Evolutionary conservation across 1,139 yeast species (phyloP), one percentile per base, ranked within the genome.

Genomic region (Lodderomyces parapsilosis): DNA sequence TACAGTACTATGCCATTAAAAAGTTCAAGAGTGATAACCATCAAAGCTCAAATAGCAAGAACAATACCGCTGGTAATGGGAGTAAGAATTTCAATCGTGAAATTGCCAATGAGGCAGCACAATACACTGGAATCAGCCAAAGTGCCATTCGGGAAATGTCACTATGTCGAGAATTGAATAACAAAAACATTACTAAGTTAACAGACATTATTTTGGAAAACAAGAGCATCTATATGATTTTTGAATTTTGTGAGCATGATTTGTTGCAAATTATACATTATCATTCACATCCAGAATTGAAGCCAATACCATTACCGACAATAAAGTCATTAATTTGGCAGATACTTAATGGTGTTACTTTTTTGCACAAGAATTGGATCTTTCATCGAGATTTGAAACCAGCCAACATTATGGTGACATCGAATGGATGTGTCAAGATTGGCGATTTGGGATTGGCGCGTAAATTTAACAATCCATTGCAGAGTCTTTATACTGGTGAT

Each of bases 101-200:
- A 49, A 67, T 71, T 43, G 96, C 96, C 34, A 78, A 78, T 44
- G 97, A 91, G 56, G 81, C 85, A 25, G 66, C 86, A 8, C 93
- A 88, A 60, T 93, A 91, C 59, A 90, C 97, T 0, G 99, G 99
- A 0, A 88, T 93, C 10, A 89, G 97, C 3, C 99, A 93, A 62
- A 84, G 95, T 56, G 99, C 99, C 1, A 87, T 94, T 39, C 73
- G 99, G 49, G 99, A 93, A 64, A 90, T 93, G 94, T 88, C 97
- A 1, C 70, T 93, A 19, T 93, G 99, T 61, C 78, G 96, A 39
- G 99, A 94, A 59, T 69, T 93, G 44, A 75, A 76, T 52, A 89
- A 93, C 62, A 76, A 79, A 46, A 93, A 93, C 63, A 76, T 94
- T 43, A 86, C 94, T 8, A 81, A 80, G 51, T 71, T 94, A 43